Conservation (phyloP, 495 filamentous ascomycete genomes). For the Neurospora sp. region DNA sequence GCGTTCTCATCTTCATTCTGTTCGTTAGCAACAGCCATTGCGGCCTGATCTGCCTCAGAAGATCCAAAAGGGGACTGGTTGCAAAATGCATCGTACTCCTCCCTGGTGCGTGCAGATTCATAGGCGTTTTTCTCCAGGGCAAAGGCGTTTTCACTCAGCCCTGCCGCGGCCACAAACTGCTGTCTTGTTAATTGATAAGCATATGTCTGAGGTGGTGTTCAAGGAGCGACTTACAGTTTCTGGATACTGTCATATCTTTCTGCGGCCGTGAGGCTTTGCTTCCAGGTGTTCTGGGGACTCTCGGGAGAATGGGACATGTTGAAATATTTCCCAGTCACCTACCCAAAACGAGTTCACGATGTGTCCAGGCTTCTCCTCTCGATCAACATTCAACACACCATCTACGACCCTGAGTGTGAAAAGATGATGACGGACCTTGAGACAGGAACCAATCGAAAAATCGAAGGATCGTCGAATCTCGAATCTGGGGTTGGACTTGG, state of each 20-base stretch:
- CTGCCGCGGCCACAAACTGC: constrained; percentile 5
- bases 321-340: background rate
- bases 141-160: constrained; percentile 20
- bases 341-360: background rate
- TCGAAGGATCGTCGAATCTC: background rate
- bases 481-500: background rate
- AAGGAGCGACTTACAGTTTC: constrained; percentile 29
- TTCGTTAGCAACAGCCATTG: background rate
- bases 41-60: background rate
- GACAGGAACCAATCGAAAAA: background rate
- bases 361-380: background rate
- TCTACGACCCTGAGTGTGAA: background rate
- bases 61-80: background rate
- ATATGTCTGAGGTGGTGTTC: background rate
- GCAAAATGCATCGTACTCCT: constrained; percentile 33
- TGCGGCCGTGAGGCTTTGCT: constrained; percentile 26
- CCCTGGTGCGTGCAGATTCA: constrained; percentile 30
- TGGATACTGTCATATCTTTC: constrained; percentile 45
- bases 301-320: background rate
- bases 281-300: background rate
- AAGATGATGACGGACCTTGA: background rate
- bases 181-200: background rate
- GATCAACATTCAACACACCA: background rate
- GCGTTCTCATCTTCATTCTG: constrained; percentile 5
- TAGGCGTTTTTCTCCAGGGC: constrained; percentile 34